Conservation (phyloP, 2,329 filamentous ascomycete species). For the Diaporthe batatas region DNA sequence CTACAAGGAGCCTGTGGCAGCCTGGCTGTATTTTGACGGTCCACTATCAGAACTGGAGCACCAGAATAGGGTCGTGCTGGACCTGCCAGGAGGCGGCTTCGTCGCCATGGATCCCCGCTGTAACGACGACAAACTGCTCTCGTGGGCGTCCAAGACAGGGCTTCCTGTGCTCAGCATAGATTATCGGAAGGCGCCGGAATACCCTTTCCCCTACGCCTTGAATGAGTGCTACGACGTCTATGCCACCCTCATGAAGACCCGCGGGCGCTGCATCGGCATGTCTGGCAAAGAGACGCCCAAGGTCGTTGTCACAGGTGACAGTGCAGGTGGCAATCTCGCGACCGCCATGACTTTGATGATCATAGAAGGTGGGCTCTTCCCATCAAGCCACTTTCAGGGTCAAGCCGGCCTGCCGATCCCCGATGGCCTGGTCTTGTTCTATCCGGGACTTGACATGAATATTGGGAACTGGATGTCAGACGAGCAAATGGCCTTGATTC, state of each 20-base stretch:
- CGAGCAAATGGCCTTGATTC: slow-evolving; percentile 95
- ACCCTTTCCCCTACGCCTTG: slow-evolving; percentile 85
- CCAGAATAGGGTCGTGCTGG: slow-evolving; percentile 84
- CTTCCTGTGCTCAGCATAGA: slow-evolving; percentile 92
- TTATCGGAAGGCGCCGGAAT: slow-evolving; percentile 89
- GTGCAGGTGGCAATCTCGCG: slow-evolving; percentile 85
- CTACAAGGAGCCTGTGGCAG: slow-evolving; percentile 85
- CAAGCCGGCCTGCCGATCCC: slow-evolving; percentile 77
- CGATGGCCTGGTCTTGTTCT: slow-evolving; percentile 86
- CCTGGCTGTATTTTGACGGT: slow-evolving; percentile 96
- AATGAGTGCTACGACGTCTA: slow-evolving; percentile 93
- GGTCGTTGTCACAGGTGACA: slow-evolving; percentile 82
- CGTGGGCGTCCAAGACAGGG: slow-evolving; percentile 90
- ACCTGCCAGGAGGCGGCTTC: slow-evolving; percentile 94
- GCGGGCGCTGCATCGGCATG: slow-evolving; percentile 82
- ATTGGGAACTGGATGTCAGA: slow-evolving; percentile 99
- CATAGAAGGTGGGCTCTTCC: slow-evolving; percentile 77
- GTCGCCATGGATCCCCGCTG: slow-evolving; percentile 97
- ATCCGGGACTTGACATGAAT: slow-evolving; percentile 94
- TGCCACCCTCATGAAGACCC: slow-evolving; percentile 76
- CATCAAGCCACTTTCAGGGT: slow-evolving; percentile 67
- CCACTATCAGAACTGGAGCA: slow-evolving; percentile 81
- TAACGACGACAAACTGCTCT: slow-evolving; percentile 92
- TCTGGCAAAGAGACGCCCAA: slow-evolving; percentile 75
- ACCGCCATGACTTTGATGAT: slow-evolving; percentile 90